Percentiles rank a stretch among this genome's conserved stretches.
Evolutionary conservation across 306 rosid species (phyloP).

Genomic region (Potentilla sterilis): DNA sequence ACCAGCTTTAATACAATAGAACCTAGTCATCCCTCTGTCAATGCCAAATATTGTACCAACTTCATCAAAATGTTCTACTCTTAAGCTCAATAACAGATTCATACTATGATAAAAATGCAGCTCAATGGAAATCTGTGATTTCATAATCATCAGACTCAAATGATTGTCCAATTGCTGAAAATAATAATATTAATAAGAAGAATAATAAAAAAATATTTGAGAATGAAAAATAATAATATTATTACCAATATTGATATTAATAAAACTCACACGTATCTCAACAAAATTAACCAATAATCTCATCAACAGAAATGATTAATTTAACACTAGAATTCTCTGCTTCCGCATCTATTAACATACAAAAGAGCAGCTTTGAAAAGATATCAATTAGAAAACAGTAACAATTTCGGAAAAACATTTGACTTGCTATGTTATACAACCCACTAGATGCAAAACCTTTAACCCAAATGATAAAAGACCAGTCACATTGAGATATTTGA

Average conservation of each 20-base stretch:
- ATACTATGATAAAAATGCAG: neutral
- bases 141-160: neutral
- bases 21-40: neutral
- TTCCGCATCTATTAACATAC: neutral
- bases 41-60: constrained; percentile 12
- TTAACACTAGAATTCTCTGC: neutral
- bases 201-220: too few species aligned
- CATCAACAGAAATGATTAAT: neutral
- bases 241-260: too few species aligned
- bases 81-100: neutral
- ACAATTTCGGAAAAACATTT: neutral
- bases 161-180: neutral
- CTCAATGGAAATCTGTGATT: neutral
- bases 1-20: neutral
- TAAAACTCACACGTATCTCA: neutral
- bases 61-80: neutral
- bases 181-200: neutral
- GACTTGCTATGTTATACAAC: neutral
- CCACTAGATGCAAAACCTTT: neutral
- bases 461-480: neutral
- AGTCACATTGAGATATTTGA: neutral
- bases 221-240: too few species aligned
- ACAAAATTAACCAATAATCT: neutral
- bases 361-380: neutral
- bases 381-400: neutral